Conservation (phyloP, 1,284 basidiomycete species). For the Irpex sp. region DNA sequence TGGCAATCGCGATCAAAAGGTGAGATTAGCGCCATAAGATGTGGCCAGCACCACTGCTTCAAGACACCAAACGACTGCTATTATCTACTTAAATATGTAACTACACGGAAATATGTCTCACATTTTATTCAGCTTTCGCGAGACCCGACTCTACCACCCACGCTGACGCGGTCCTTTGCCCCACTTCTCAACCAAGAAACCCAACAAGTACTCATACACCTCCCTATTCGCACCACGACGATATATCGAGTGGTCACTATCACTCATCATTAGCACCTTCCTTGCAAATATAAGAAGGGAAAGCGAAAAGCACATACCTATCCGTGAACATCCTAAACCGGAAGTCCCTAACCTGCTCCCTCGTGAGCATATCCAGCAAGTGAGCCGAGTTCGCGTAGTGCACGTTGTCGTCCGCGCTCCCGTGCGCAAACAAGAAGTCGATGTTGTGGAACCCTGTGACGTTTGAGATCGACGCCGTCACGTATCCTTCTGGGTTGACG, state of each 20-base stretch:
- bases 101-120: no score
- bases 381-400: conserved; percentile 91
- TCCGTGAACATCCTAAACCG: conserved; percentile 97
- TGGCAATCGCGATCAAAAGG: not conserved
- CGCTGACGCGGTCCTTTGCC: conserved; percentile 73
- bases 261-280: conserved; percentile 6
- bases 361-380: conserved; percentile 88
- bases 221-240: conserved; percentile 79
- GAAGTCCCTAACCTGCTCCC: conserved; percentile 71
- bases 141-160: conserved; percentile 36
- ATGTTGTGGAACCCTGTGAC: conserved; percentile 80
- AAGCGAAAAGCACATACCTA: conserved; percentile 68
- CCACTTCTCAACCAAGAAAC: conserved; percentile 88
- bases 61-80: no score
- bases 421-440: conserved; percentile 87
- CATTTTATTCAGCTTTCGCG: not conserved
- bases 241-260: conserved; percentile 77
- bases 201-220: conserved; percentile 83
- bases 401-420: conserved; percentile 92
- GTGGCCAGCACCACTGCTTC: not conserved
- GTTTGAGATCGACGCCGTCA: conserved; percentile 80
- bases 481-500: conserved; percentile 80
- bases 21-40: not conserved
- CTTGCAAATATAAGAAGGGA: no score
- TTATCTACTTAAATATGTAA: no score